Conservation (phyloP, 176 grass and related monocot genomes). For the Carex kokanica region DNA sequence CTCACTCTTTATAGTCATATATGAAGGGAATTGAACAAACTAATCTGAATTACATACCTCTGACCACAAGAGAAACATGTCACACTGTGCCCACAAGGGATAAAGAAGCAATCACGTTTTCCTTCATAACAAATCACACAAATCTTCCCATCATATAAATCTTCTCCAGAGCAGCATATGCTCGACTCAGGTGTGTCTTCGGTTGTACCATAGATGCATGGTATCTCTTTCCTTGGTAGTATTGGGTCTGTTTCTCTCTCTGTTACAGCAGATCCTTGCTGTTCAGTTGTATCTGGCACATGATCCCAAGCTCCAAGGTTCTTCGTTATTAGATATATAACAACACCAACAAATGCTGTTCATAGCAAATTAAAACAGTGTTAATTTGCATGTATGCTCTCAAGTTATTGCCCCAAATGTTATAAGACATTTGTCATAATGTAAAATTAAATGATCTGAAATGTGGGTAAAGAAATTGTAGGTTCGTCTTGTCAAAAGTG, state of each 20-base stretch:
- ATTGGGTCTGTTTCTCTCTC: slow-evolving; percentile 35
- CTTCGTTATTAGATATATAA: slow-evolving; percentile 31
- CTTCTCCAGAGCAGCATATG: slow-evolving; percentile 27
- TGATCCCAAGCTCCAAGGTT: slow-evolving; percentile 23
- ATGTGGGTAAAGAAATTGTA: background rate
- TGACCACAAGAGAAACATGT: slow-evolving; percentile 33
- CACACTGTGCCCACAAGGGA: slow-evolving; percentile 37
- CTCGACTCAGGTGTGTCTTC: slow-evolving; percentile 31
- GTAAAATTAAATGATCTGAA: background rate
- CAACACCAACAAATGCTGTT: slow-evolving; percentile 27
- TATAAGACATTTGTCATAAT: background rate
- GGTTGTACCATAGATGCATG: slow-evolving; percentile 33
- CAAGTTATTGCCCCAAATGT: background rate
- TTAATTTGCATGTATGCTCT: background rate
- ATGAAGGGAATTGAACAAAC: background rate
- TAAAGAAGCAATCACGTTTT: slow-evolving; percentile 38
- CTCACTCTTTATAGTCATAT: too few relatives aligned
- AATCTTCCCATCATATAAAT: slow-evolving; percentile 44
- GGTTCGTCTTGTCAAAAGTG: background rate
- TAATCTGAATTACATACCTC: slow-evolving; percentile 28
- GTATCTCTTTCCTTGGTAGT: slow-evolving; percentile 34
- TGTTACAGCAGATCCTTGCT: background rate
- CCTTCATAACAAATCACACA: slow-evolving; percentile 45
- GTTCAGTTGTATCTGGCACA: background rate
- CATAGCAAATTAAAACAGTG: background rate